These are phyloP conservation scores for Geotrichum fermentans DNA, from an alignment of 1,139 yeast genomes.

Conservation along the genomic window DNA sequence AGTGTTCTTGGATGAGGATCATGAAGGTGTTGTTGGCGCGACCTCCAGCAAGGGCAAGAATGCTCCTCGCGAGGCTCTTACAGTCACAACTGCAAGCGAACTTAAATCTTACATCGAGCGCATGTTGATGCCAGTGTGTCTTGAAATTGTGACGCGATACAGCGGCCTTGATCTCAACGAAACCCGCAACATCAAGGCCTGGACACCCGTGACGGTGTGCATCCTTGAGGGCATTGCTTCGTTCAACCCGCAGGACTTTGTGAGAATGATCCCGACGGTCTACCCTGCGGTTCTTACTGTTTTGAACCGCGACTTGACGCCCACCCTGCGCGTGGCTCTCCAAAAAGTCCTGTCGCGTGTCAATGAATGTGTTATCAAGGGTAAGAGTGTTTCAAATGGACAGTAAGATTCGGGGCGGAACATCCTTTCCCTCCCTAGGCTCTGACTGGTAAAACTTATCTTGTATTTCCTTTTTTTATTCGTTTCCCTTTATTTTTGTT, in stretches of 20 bases:
- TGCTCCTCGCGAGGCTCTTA: neutral
- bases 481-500: no score
- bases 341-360: constrained; percentile 13
- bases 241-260: constrained; percentile 71
- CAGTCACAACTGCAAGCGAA: constrained; percentile 11
- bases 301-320: constrained; percentile 62
- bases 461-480: no score
- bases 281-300: constrained; percentile 63
- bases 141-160: constrained; percentile 62
- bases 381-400: constrained; percentile 1
- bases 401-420: neutral
- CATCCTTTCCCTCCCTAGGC: neutral
- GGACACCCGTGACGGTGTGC: constrained; percentile 91
- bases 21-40: constrained; percentile 16
- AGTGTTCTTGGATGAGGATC: constrained; percentile 15
- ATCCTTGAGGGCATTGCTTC: constrained; percentile 77
- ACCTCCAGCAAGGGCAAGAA: neutral
- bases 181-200: constrained; percentile 72
- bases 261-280: constrained; percentile 35
- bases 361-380: constrained; percentile 16
- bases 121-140: constrained; percentile 57
- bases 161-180: constrained; percentile 64
- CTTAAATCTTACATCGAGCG: constrained; percentile 17
- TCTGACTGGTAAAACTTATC: neutral
- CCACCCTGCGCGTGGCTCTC: constrained; percentile 59